A percentile compares a stretch with the other conserved stretches of the same genome.
Conservation (phyloP, 495 filamentous ascomycete species). For the Amphirosellinia nigrospora region DNA sequence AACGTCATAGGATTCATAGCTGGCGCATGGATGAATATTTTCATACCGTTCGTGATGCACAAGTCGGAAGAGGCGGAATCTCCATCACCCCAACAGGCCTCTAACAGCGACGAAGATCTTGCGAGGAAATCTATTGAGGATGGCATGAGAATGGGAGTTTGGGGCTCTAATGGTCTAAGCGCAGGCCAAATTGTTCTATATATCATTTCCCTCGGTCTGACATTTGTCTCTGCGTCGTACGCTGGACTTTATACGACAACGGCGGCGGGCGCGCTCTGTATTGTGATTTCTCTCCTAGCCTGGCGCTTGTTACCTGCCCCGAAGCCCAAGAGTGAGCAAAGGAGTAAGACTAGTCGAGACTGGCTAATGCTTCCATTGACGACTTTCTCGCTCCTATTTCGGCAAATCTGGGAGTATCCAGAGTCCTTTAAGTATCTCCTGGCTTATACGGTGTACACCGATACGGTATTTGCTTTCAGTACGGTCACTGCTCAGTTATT, state of each 20-base stretch:
- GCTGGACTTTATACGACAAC: constrained; percentile 5
- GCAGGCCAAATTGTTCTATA: constrained; percentile 7
- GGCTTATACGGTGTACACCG: constrained; percentile 11
- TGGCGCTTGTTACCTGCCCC: neutral
- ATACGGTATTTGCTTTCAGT: neutral
- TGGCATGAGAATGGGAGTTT: constrained; percentile 9
- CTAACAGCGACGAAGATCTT: neutral
- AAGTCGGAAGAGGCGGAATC: neutral
- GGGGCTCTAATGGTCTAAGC: constrained; percentile 11
- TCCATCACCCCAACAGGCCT: neutral
- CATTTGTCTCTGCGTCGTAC: neutral
- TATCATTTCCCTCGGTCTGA: constrained; percentile 1
- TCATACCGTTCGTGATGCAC: constrained; percentile 8
- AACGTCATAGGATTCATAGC: constrained; percentile 3
- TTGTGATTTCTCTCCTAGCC: neutral
- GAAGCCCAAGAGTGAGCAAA: neutral
- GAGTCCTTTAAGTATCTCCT: constrained; percentile 5
- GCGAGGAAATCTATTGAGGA: neutral
- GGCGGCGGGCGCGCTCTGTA: neutral
- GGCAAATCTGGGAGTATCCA: constrained; percentile 4
- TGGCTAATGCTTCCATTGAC: neutral
- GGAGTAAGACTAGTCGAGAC: neutral
- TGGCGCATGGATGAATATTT: constrained; percentile 15
- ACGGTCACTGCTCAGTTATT: neutral
- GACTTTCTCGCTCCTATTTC: constrained; percentile 4